A percentile compares a stretch with the other conserved stretches of the same genome.
Evolutionary conservation across 345 rosid genomes (phyloP).

Genomic region (Eutrema japonicum): DNA sequence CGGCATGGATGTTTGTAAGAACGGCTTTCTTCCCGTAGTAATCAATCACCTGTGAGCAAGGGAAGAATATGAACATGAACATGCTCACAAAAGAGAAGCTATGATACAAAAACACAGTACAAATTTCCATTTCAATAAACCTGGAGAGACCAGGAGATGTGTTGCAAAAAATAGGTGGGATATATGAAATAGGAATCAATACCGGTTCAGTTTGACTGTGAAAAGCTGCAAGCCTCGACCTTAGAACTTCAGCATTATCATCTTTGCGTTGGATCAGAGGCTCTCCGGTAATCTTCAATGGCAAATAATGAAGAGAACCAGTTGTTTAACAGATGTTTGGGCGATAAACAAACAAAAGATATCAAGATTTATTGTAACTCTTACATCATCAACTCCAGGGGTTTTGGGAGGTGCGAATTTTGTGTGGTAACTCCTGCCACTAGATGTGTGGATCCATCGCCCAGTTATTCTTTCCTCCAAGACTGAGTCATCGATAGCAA

Average conservation of each 20-base stretch:
- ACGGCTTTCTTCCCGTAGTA: constrained; percentile 70
- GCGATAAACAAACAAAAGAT: background rate
- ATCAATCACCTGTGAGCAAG: constrained; percentile 63
- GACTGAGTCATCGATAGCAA: constrained; percentile 81
- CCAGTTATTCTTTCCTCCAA: constrained; percentile 97
- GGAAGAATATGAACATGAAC: constrained; percentile 19
- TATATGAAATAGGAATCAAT: constrained; percentile 4
- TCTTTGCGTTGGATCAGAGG: constrained; percentile 88
- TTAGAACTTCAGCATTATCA: constrained; percentile 78
- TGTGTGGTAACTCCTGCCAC: constrained; percentile 89
- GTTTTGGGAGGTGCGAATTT: constrained; percentile 78
- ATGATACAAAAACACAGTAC: too few relatives aligned
- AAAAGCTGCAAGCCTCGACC: constrained; percentile 81
- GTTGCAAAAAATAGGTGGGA: background rate
- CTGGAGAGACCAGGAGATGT: background rate
- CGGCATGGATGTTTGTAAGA: constrained; percentile 70
- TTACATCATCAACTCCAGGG: constrained; percentile 80
- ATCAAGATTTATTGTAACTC: constrained; percentile 27
- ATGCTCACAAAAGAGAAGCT: background rate
- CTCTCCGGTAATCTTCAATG: constrained; percentile 75
- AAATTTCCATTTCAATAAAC: background rate
- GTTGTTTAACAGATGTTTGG: constrained; percentile 9
- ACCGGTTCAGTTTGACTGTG: constrained; percentile 89
- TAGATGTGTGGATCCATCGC: constrained; percentile 89
- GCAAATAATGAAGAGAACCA: constrained; percentile 10